Base-by-base conservation (phyloP, 495 filamentous ascomycete genomes). In the Coniosporium apollinis region DNA sequence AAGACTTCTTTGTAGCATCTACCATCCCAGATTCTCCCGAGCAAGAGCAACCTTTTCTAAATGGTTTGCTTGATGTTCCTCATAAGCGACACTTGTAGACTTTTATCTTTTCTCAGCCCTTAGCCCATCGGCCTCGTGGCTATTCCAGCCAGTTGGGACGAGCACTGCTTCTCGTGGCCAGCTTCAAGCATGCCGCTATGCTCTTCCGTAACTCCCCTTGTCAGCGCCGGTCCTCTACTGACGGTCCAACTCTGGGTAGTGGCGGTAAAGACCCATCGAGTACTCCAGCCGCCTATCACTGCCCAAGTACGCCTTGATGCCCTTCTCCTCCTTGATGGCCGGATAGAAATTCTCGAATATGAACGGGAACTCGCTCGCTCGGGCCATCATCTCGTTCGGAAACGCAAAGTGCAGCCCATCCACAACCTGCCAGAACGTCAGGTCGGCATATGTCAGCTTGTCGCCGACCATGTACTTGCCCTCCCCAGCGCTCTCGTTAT, bases 401-500 rank as follows among this genome's bases (percentile, higher is more conserved):
- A 80, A 80, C 39, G 70, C 67, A 56, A 62, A 76, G 21, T 52
- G 56, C n/a, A 65, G 44, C 10, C 58, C 63, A 50, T 64, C 57
- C 18, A 66, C 22, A 33, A 73, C 68, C 47, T 79, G 75, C 49
- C 69, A 82, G 0, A 80, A 47, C n/a, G 76, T 72, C 34, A 74
- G 54, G 56, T 82, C 76, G 19, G 75, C 76, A 56, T 70, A 74
- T 3, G 70, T 75, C 39, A 82, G 42, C 40, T 55, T 48, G 1
- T 57, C 61, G 0, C 66, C 70, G 24, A 76, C 70, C 1, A 82
- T 48, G 58, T 67, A 78, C 13, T 65, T 65, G 1, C 67, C 70
- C 20, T 65, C 43, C 20, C 64, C 67, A 5, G 5, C 22, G 29
- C 43, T 39, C 28, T 62, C 62, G 40, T 69, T 66, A n/a, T 61